Evolutionary conservation across 345 rosid genomes (phyloP).

Genomic region (Noccaea caerulescens): DNA sequence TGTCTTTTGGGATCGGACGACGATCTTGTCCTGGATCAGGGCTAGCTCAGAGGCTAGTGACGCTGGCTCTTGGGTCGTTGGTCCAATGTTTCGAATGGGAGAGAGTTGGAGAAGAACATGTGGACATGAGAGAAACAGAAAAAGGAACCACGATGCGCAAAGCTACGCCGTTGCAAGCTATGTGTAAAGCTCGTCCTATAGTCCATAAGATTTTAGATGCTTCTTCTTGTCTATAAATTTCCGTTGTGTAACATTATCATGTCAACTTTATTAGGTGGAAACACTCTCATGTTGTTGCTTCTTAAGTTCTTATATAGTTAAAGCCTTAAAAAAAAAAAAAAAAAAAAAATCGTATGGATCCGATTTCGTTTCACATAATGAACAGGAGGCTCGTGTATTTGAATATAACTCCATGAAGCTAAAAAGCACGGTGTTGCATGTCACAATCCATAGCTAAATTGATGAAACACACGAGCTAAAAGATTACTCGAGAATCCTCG

Average conservation of each 20-base stretch:
- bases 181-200: conserved; percentile 47
- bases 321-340: no score
- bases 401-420: background rate
- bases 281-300: background rate
- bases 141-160: conserved; percentile 44
- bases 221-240: background rate
- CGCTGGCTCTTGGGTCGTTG: conserved; percentile 46
- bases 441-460: background rate
- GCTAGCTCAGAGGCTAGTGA: conserved; percentile 47
- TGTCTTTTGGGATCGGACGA: conserved; percentile 50
- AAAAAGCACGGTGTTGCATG: background rate
- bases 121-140: conserved; percentile 48
- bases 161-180: conserved; percentile 37
- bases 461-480: background rate
- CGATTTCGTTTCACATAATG: no score
- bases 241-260: background rate
- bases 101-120: conserved; percentile 21
- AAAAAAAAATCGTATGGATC: background rate
- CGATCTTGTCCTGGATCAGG: conserved; percentile 48
- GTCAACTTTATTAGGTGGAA: background rate
- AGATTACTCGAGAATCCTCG: background rate
- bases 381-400: no score
- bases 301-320: background rate
- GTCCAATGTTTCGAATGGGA: conserved; percentile 50
- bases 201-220: background rate